phyloP scores from a whole-genome alignment of 371 early-diverging fungal species.

The Sporodiniella umbellata region DNA sequence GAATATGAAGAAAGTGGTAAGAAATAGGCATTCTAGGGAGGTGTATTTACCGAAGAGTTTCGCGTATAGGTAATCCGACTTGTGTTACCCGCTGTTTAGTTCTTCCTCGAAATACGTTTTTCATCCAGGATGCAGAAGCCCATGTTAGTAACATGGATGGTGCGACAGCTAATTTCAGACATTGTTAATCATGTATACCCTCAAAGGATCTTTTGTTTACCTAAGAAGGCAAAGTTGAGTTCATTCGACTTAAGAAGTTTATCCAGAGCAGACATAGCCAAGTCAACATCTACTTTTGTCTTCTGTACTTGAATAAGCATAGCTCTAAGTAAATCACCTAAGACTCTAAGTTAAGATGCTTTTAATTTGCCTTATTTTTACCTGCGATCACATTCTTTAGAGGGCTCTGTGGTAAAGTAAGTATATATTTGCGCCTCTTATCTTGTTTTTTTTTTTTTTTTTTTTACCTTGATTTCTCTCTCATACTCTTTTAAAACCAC shows the following conservation, averaged over 20 bases:
- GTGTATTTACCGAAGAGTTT: slow-evolving; percentile 31
- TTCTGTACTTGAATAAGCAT: slow-evolving; percentile 91
- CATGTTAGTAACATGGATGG: slow-evolving; percentile 62
- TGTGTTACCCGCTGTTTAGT: slow-evolving; percentile 27
- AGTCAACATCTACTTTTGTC: slow-evolving; percentile 87
- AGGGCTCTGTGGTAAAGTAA: slow-evolving; percentile 40
- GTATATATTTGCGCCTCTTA: too few species aligned
- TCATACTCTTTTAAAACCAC: slow-evolving; percentile 79
- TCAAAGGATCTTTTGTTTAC: slow-evolving; percentile 8
- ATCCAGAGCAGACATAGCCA: slow-evolving; percentile 91
- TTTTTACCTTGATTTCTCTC: slow-evolving; percentile 62
- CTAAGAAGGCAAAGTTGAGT: slow-evolving; percentile 90
- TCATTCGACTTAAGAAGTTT: slow-evolving; percentile 93
- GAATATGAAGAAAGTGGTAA: neutral
- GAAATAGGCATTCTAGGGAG: neutral
- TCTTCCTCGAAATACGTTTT: slow-evolving; percentile 30
- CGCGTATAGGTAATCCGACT: slow-evolving; percentile 34
- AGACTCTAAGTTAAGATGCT: neutral
- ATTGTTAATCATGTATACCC: slow-evolving; percentile 43
- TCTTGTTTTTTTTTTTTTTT: neutral
- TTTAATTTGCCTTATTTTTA: slow-evolving; percentile 1
- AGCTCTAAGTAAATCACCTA: slow-evolving; percentile 78
- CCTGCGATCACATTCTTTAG: slow-evolving; percentile 54
- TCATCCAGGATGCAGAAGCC: slow-evolving; percentile 50
- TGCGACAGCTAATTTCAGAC: slow-evolving; percentile 46